Base-by-base conservation (phyloP, 2,329 filamentous ascomycete genomes). In the Emmonsiellopsis sp. region DNA sequence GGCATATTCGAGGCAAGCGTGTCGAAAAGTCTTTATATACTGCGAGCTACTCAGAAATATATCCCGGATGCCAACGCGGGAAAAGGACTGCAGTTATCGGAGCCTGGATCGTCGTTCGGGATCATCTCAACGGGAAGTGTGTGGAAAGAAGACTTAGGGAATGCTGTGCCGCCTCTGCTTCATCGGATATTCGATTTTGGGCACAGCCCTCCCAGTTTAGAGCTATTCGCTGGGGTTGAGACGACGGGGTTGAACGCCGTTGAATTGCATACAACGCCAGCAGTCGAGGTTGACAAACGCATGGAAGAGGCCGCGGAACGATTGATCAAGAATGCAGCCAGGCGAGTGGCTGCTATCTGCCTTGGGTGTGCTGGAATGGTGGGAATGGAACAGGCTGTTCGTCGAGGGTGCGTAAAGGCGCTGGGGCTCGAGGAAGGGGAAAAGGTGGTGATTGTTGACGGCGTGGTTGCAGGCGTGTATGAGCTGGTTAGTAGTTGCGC, bases 361-460 rank as follows among this genome's bases (percentile, higher is more conserved):
- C 79, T 96, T 74, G 91, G 91, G 0, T 96, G 91, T 67, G 91
- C 88, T 2, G 91, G 90, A 0, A 95, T 96, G 91, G 84, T 85
- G 1, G 91, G 90, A 0, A 78, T 96, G 71, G 86, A 93, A 61
- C 76, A 82, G 42, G 85, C 85, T 55, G 89, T 96, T 40, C 78
- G 85, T 36, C 77, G 80, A 43, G 85, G 85, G 0, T 86, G 87
- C 37, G 63, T 79, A 0, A 82, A 86, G 54, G 75, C 80, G 49
- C 76, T 85, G 53, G 86, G 86, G 1, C 67, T 76, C n/a, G 70
- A 77, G 9, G 74, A 76, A 45, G 86, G 80, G 0, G 69, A 74
- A 52, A 72, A 74, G 31, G 73, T 94, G 3, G 80, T 79, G 62
- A 83, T 96, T 56, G 74, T 96, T 5, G 91, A 96, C 68, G 90